Evolutionary conservation across 176 grass and related monocot genomes (phyloP).

Genomic region (Themeda triandra): DNA sequence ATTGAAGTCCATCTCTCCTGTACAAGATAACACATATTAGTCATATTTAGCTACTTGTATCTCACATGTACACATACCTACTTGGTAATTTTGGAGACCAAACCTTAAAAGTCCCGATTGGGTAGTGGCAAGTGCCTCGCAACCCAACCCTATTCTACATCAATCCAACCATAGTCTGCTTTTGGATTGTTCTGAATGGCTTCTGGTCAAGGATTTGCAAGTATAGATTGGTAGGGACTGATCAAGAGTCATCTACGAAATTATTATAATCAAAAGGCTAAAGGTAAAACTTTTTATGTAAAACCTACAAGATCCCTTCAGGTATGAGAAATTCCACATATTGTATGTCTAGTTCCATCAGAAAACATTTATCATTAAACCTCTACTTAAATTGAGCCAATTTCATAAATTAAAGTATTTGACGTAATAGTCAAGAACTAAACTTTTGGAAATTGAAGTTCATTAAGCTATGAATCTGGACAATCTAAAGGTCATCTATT

Average conservation of each 20-base stretch:
- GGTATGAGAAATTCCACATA: neutral
- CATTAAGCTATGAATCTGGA: no score
- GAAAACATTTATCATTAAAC: neutral
- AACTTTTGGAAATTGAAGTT: neutral
- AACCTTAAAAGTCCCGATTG: neutral
- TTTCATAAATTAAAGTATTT: neutral
- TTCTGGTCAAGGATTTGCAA: neutral
- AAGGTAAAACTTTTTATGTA: neutral
- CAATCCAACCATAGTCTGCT: no score
- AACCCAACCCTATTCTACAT: neutral
- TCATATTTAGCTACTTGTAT: neutral
- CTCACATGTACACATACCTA: neutral
- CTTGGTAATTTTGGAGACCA: neutral
- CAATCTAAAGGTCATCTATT: no score
- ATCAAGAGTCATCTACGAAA: neutral
- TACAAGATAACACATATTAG: conserved; percentile 12
- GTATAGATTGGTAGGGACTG: neutral
- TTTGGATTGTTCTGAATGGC: neutral
- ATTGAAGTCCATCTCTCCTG: conserved; percentile 69
- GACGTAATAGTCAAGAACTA: no score
- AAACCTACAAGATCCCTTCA: neutral
- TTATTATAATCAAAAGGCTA: neutral
- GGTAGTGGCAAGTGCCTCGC: neutral
- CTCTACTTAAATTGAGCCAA: neutral
- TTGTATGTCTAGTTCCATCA: neutral